These are phyloP conservation scores for Emydomyces testavorans DNA, from an alignment of 2,329 filamentous ascomycete genomes.

Conservation along the genomic window DNA sequence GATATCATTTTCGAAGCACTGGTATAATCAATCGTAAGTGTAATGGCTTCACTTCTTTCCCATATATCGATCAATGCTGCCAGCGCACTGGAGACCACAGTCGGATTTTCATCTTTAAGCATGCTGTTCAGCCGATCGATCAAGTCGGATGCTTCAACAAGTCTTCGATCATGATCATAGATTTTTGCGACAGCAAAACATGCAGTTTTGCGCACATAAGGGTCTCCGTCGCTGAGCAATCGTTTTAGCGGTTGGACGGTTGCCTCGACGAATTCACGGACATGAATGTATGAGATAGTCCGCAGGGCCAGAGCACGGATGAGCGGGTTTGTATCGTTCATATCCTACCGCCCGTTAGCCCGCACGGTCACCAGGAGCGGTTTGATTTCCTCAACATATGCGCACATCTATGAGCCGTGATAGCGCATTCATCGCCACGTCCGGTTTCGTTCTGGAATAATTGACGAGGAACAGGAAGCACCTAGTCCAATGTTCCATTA, in stretches of 20 bases:
- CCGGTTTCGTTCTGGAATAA: constrained; percentile 87
- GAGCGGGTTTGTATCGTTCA: constrained; percentile 84
- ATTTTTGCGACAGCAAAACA: constrained; percentile 94
- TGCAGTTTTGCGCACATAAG: constrained; percentile 94
- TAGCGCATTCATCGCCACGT: constrained; percentile 85
- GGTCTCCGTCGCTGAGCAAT: constrained; percentile 73
- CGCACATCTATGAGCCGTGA: constrained; percentile 70
- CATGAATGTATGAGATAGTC: constrained; percentile 95
- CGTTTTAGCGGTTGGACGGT: constrained; percentile 74
- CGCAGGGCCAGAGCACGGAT: constrained; percentile 84
- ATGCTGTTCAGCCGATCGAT: constrained; percentile 85
- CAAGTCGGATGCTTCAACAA: constrained; percentile 82
- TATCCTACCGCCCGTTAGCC: constrained; percentile 49
- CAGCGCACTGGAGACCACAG: constrained; percentile 86
- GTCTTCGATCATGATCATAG: constrained; percentile 85
- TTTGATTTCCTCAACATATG: background rate
- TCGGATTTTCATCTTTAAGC: constrained; percentile 90
- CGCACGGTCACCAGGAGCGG: background rate
- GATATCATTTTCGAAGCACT: constrained; percentile 98
- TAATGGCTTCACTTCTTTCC: constrained; percentile 95
- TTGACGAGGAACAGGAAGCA: constrained; percentile 97
- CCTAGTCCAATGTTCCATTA: constrained; percentile 42
- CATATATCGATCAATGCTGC: constrained; percentile 93
- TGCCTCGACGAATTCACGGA: constrained; percentile 86
- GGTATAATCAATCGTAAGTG: constrained; percentile 91